These are phyloP conservation scores for Metrosideros polymorpha DNA, from an alignment of 441 rosid genomes.

Conservation along the genomic window DNA sequence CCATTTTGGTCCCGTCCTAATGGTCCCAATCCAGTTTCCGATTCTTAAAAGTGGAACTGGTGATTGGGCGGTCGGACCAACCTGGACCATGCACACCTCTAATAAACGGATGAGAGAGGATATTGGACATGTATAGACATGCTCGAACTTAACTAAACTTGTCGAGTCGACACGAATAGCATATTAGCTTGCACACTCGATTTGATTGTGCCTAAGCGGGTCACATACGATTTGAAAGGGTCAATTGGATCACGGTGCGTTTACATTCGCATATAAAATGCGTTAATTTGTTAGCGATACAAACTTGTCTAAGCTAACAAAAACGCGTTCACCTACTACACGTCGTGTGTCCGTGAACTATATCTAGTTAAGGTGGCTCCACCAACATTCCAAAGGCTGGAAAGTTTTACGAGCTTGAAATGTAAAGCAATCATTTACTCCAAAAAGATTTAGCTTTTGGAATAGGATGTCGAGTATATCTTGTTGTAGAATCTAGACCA, in stretches of 20 bases:
- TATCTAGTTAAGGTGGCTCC: background rate
- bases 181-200: background rate
- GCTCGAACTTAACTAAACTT: background rate
- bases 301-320: accelerated
- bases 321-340: background rate
- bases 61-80: no score
- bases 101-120: background rate
- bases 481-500: background rate
- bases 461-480: background rate
- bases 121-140: background rate
- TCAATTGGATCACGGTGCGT: background rate
- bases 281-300: accelerated
- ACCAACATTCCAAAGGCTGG: background rate
- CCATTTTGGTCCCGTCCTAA: no score
- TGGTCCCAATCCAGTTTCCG: no score
- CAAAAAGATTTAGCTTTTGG: background rate
- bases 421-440: background rate
- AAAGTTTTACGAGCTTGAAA: background rate
- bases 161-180: background rate
- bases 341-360: accelerated
- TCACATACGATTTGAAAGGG: background rate
- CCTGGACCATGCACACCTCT: no score
- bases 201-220: accelerated
- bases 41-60: no score
- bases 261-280: background rate